Conservation (phyloP, 2,329 filamentous ascomycete genomes). For the Achaetomium macrosporum region DNA sequence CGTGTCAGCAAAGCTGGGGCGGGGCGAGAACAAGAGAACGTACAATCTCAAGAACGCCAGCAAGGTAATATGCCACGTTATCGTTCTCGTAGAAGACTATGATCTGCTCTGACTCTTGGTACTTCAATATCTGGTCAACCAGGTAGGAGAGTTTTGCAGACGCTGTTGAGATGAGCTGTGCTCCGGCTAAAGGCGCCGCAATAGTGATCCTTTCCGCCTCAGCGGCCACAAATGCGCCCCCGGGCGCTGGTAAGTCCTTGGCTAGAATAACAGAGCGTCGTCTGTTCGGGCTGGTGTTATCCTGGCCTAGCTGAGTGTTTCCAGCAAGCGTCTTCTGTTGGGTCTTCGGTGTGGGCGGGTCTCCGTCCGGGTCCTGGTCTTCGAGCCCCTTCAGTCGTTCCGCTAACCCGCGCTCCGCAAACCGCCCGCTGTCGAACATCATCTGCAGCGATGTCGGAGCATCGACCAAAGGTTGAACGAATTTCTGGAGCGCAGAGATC, state of each 20-base stretch:
- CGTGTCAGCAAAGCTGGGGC: constrained; percentile 2
- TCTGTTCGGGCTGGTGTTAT: constrained; percentile 31
- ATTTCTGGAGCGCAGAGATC: constrained; percentile 47
- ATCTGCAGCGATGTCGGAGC: constrained; percentile 41
- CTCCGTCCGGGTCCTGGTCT: constrained; percentile 3
- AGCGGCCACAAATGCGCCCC: constrained; percentile 21
- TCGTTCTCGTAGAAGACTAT: constrained; percentile 89
- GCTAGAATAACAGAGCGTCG: constrained; percentile 29
- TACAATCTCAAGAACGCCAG: constrained; percentile 70
- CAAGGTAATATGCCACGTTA: constrained; percentile 80
- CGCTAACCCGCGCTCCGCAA: constrained; percentile 34
- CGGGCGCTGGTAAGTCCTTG: constrained; percentile 3
- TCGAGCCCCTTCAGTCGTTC: constrained; percentile 31
- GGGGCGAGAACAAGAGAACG: constrained; percentile 24
- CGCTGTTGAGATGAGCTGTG: constrained; percentile 67
- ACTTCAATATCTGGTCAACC: constrained; percentile 61
- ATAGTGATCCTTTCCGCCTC: constrained; percentile 21
- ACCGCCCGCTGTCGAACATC: constrained; percentile 42
- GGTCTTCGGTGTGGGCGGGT: background rate
- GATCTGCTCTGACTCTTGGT: constrained; percentile 73
- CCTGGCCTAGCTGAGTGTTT: constrained; percentile 38
- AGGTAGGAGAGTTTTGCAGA: constrained; percentile 87
- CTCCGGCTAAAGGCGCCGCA: constrained; percentile 48
- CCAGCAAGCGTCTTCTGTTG: constrained; percentile 32
- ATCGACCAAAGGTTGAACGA: constrained; percentile 41